phyloP scores from a whole-genome alignment of 202 grass and related monocot genomes.

The Panicum virgatum region DNA sequence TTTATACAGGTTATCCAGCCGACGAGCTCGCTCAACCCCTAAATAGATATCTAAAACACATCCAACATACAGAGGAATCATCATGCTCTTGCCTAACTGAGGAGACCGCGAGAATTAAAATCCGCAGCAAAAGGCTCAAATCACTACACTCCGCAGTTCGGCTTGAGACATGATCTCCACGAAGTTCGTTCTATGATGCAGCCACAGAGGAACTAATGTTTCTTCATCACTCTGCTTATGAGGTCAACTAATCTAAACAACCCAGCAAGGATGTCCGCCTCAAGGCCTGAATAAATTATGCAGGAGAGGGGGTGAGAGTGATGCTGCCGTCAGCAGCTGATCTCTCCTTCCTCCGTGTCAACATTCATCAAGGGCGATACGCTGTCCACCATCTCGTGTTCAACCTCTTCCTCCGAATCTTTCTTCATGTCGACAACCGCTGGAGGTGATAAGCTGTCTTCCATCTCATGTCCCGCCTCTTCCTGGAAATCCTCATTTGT shows the following conservation, averaged over 20 bases:
- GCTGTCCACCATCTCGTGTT: conserved; percentile 8
- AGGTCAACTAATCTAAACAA: conserved; percentile 36
- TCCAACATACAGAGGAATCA: conserved; percentile 26
- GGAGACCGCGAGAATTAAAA: conserved; percentile 2
- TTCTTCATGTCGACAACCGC: not conserved
- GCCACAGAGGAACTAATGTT: not conserved
- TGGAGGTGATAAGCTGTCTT: not conserved
- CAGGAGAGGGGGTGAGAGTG: not conserved
- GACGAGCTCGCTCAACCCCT: not conserved
- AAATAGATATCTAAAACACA: conserved; percentile 19
- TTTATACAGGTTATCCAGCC: conserved; percentile 37
- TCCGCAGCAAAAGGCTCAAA: not conserved
- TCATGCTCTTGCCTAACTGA: not conserved
- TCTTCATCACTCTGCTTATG: conserved; percentile 40
- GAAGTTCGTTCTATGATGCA: conserved; percentile 2
- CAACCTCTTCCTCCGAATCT: not conserved
- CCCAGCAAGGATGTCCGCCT: conserved; percentile 5
- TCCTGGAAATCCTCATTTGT: not conserved
- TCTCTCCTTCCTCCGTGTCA: conserved; percentile 76
- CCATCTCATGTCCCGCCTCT: not conserved
- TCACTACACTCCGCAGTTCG: not conserved
- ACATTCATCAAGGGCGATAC: not conserved
- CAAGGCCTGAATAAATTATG: not conserved
- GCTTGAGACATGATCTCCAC: not conserved
- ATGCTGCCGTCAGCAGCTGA: conserved; percentile 37